Evolutionary conservation across 2,329 filamentous ascomycete species (phyloP), one percentile per base, ranked within the genome.

Genomic region (Aspergillus sp.): DNA sequence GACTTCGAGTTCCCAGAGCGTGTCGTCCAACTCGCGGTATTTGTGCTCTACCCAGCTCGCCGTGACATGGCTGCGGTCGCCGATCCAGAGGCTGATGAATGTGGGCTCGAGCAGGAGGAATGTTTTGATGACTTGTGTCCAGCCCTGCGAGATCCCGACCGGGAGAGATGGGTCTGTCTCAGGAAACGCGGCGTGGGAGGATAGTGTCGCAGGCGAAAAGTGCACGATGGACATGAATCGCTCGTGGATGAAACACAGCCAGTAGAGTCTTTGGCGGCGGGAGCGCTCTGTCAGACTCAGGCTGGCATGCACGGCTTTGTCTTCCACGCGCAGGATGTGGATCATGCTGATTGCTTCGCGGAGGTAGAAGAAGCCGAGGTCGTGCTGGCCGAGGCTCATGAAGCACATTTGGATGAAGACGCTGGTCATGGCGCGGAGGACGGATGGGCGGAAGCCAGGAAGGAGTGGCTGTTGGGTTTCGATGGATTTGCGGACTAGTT

Each of bases 201-300:
- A 72, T n/a, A 81, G 65, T 10, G 76, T 75, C 4, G 75, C 72
- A n/a, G 71, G 74, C 5, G 79, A 79, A 49, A 82, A 82, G 45
- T 82, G 78, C 4, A 81, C 73, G 26, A 85, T 80, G 36, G 80
- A 80, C n/a, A 83, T 66, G 65, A 85, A 85, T 16, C 84, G 79
- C 66, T 85, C 84, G 60, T 85, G 82, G 32, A 85, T 82, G 63
- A 81, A 85, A 12, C 78, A 78, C 62, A 84, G 78, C 82, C 83
- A 85, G 67, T 85, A 85, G 1, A 84, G 69, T 3, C 83, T 75
- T 61, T 84, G 81, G 52, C 80, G 68, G 52, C 75, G 71, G 24
- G 78, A 75, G 24, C 76, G 69, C 55, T 81, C 78, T 2, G 75
- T 64, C 3, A 67, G 65, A 5, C 69, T 61, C 1, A 81, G 60